Conservation (phyloP, 2,329 filamentous ascomycete genomes). For the Pseudopithomyces chartarum region DNA sequence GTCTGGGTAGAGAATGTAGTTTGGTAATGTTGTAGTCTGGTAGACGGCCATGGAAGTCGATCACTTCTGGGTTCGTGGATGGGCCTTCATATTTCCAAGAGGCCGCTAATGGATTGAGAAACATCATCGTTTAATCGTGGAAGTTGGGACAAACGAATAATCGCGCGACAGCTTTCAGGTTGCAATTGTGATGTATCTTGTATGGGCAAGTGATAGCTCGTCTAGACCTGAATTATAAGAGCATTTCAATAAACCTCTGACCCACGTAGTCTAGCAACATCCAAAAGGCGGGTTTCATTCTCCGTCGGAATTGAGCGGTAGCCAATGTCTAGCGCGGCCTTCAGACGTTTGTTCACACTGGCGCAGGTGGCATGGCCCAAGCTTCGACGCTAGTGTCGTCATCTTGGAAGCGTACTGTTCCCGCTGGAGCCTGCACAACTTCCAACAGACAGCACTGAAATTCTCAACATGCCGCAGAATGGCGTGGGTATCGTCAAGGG, state of each 20-base stretch:
- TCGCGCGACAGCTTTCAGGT: too few species aligned
- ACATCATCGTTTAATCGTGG: conserved; percentile 18
- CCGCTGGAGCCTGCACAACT: neutral
- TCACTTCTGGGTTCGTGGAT: conserved; percentile 23
- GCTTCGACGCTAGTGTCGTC: conserved; percentile 11
- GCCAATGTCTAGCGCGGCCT: neutral
- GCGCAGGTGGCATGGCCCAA: conserved; percentile 6
- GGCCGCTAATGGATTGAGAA: conserved; percentile 32
- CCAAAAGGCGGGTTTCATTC: neutral
- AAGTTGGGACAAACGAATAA: too few species aligned
- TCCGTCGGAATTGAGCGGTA: conserved; percentile 4
- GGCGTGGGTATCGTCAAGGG: conserved; percentile 24
- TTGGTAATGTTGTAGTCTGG: conserved; percentile 63
- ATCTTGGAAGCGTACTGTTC: conserved; percentile 3
- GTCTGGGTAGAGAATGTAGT: conserved; percentile 56
- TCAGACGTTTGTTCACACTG: neutral
- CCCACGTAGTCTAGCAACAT: neutral
- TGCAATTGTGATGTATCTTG: too few species aligned
- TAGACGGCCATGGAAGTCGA: conserved; percentile 62
- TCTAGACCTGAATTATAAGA: too few species aligned
- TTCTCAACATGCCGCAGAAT: conserved; percentile 39
- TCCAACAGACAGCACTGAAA: conserved; percentile 23
- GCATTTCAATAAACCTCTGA: neutral
- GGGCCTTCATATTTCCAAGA: conserved; percentile 24
- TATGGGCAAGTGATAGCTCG: too few species aligned